phyloP scores from a whole-genome alignment of 805 yeast genomes.

The Lachancea thermotolerans region DNA sequence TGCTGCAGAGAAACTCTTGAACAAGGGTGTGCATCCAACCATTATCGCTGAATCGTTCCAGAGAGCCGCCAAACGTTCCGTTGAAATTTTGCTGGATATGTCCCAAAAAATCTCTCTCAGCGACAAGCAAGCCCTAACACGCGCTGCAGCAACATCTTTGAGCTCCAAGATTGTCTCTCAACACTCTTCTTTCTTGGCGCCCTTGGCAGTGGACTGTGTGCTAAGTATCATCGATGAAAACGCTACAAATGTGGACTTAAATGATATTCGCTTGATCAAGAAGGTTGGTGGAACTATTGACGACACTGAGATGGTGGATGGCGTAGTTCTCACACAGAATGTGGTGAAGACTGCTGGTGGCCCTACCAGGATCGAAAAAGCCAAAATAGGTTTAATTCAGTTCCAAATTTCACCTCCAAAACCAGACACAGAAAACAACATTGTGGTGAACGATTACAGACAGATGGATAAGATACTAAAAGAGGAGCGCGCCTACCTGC shows the following conservation, averaged over 20 bases:
- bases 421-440: slow-evolving; percentile 96
- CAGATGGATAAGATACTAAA: slow-evolving; percentile 98
- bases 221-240: slow-evolving; percentile 61
- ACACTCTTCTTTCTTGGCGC: slow-evolving; percentile 77
- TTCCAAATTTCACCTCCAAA: slow-evolving; percentile 95
- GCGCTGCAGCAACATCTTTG: slow-evolving; percentile 92
- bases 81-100: slow-evolving; percentile 78
- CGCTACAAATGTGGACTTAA: slow-evolving; percentile 69
- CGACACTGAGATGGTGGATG: slow-evolving; percentile 87
- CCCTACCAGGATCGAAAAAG: slow-evolving; percentile 90
- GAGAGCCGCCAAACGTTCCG: slow-evolving; percentile 77
- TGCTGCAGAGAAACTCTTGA: slow-evolving; percentile 87
- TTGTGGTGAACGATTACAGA: slow-evolving; percentile 94
- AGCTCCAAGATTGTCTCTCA: slow-evolving; percentile 95
- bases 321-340: slow-evolving; percentile 87
- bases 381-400: slow-evolving; percentile 82
- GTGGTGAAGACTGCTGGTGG: slow-evolving; percentile 91
- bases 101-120: slow-evolving; percentile 68
- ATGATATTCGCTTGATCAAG: slow-evolving; percentile 82
- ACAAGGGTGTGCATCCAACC: slow-evolving; percentile 92
- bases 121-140: slow-evolving; percentile 76
- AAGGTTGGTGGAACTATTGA: slow-evolving; percentile 97
- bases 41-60: slow-evolving; percentile 90
- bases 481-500: slow-evolving; percentile 92
- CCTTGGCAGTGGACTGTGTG: slow-evolving; percentile 91